These are phyloP conservation scores for Styphnolobium japonicum DNA, from an alignment of 306 rosid species.

Conservation along the genomic window DNA sequence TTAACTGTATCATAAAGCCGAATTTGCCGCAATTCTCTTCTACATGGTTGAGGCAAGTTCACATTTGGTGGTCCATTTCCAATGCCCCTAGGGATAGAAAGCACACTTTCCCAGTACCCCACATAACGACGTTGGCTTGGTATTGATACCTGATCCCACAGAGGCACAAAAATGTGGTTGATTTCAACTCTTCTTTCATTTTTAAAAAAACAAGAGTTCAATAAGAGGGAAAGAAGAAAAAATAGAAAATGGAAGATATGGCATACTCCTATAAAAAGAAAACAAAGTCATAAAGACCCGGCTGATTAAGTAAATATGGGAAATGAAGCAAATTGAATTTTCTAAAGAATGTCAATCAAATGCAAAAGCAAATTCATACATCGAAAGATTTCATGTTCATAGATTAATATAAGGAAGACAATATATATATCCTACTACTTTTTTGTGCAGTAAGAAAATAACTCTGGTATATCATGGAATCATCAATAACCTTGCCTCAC, in stretches of 20 bases:
- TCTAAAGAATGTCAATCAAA: not conserved
- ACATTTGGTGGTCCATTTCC: constrained; percentile 42
- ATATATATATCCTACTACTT: not conserved
- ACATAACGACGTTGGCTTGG: constrained; percentile 97
- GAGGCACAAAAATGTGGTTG: not conserved
- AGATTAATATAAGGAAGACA: not conserved
- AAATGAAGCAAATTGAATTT: not conserved
- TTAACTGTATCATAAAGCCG: constrained; percentile 79
- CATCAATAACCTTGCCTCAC: not conserved
- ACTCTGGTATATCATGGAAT: not conserved
- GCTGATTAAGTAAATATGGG: not conserved
- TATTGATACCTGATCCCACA: constrained; percentile 76
- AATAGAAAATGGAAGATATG: not conserved
- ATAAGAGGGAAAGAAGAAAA: not conserved
- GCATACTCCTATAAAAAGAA: not conserved
- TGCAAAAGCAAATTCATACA: not conserved
- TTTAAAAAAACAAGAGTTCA: not conserved
- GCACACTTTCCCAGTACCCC: constrained; percentile 58
- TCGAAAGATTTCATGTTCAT: not conserved
- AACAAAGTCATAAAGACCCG: not conserved
- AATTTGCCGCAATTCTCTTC: constrained; percentile 79
- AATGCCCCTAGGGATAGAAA: constrained; percentile 48
- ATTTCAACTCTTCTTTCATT: not conserved
- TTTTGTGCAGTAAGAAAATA: not conserved
- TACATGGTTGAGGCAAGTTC: constrained; percentile 57